Base-by-base conservation (phyloP, 148 eudicot species). In the Vaccinium darrowii region DNA sequence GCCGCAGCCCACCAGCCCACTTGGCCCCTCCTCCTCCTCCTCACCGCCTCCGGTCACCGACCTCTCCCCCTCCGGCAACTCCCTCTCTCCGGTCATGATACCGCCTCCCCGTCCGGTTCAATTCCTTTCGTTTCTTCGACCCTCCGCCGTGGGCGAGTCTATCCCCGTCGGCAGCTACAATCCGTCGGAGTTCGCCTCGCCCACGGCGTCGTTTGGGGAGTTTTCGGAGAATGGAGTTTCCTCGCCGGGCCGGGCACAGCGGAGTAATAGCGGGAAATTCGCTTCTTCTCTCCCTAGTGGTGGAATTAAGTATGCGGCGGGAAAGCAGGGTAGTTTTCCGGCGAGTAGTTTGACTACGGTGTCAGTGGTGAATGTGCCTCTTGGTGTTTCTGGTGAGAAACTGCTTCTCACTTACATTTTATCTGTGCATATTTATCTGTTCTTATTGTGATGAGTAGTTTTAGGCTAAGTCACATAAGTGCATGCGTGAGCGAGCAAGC, bases 31-130 rank as follows among this genome's bases (percentile, higher is more conserved):
- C 0, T 67, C 36, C 53, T 19, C 87, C 0, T 81, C 91, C 0
- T 87, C 92, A 13, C 76, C 93, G 4, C 89, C 95, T 15, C 86
- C 89, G 47, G 85, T 76, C 15, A 21, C 89, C 65, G 89, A 84
- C 30, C 51, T 84, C 60, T 91, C 95, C 16, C 90, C 94, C 25
- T 84, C 92, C 57, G 90, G 88, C 0, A 91, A 91, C 83, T 92
- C 93, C 12, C 87, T 93, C 25, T 94, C 98, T 16, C 99, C 98
- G 53, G 99, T 96, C 36, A 95, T 96, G 99, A 96, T 96, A 76
- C 97, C 95, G 0, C 98, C 97, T 13, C 90, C 98, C 0, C 92
- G 94, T 11, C 98, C 91, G 86, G 69, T 63, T 57, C 90, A 74
- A 14, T 75, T 80, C 86, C 86, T 85, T 51, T 51, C 76, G 21